Conservation (phyloP, 106 monocot species). For the Chionographis japonica region DNA sequence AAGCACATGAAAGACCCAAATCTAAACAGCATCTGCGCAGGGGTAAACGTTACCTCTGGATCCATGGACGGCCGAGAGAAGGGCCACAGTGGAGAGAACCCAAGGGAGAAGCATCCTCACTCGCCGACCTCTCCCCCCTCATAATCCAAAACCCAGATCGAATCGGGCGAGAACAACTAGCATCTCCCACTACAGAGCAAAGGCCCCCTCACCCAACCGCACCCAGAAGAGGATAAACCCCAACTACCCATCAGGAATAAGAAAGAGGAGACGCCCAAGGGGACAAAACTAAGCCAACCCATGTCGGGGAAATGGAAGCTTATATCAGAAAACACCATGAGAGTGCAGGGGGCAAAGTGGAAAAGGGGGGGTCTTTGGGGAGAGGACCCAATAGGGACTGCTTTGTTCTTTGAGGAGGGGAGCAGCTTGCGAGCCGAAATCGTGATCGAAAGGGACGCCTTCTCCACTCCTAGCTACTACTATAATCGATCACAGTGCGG, state of each 20-base stretch:
- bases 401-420: too few relatives aligned
- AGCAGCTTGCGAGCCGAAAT: too few relatives aligned
- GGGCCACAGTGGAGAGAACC: constrained; percentile 10
- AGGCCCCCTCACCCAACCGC: neutral
- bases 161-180: neutral
- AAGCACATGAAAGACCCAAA: neutral
- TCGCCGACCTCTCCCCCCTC: constrained; percentile 2
- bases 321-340: neutral
- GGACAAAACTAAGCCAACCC: constrained; percentile 12
- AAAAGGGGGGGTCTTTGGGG: neutral
- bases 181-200: neutral
- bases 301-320: neutral
- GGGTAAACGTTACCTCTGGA: constrained; percentile 21
- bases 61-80: constrained; percentile 12
- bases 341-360: neutral
- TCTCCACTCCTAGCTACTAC: too few relatives aligned
- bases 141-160: neutral
- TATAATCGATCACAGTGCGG: too few relatives aligned
- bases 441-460: too few relatives aligned
- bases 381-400: too few relatives aligned
- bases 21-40: too few relatives aligned
- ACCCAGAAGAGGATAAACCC: neutral
- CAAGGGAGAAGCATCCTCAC: constrained; percentile 6
- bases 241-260: constrained; percentile 1
- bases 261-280: neutral